Evolutionary conservation across 306 rosid genomes (phyloP), one percentile per base, ranked within the genome.

Genomic region (Trichosanthes truncata): DNA sequence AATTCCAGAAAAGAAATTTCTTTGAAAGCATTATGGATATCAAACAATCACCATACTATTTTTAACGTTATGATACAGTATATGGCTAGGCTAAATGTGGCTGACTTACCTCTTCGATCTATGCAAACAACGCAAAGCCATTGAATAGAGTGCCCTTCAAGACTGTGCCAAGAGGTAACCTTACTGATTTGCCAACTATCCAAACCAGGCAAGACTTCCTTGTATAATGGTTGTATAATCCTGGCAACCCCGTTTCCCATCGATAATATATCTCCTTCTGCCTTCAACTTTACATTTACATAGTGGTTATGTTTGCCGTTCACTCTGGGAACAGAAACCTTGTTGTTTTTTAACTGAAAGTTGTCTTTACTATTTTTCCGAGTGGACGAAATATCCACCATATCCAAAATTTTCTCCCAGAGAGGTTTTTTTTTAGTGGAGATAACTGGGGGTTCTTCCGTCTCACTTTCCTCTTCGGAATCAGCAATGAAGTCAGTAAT

Each of bases 191-290:
- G 88, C 99, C 98, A 96, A 78, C 90, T 91, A 88, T 93, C 94
- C 81, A 96, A 87, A 84, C 99, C 90, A 55, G 99, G 99, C 88
- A 96, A 84, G 74, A 93, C 90, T 74, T 90, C 97, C 87, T 89
- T 89, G 86, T 86, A 90, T 86, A 84, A 84, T 72, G 99, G 97
- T 81, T 85, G 93, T 31, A 91, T 86, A 84, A 87, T 81, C 80
- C 84, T 85, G 71, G 91, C 86, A 29, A 93, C 81, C 76, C 86
- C 91, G 79, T 90, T 88, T 77, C 90, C 95, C 76, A 87, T 88
- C 12, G 89, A 87, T 67, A 90, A 81, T 15, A 85, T 69, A 69
- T 91, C 98, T 81, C 90, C 93, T 49, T 85, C 87, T 53, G 87
- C 88, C 55, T 88, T 90, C 84, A 89, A 83, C 83, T 84, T 86